These are phyloP conservation scores for Diaporthe citri DNA, from an alignment of 2,329 filamentous ascomycete species.

Conservation along the genomic window DNA sequence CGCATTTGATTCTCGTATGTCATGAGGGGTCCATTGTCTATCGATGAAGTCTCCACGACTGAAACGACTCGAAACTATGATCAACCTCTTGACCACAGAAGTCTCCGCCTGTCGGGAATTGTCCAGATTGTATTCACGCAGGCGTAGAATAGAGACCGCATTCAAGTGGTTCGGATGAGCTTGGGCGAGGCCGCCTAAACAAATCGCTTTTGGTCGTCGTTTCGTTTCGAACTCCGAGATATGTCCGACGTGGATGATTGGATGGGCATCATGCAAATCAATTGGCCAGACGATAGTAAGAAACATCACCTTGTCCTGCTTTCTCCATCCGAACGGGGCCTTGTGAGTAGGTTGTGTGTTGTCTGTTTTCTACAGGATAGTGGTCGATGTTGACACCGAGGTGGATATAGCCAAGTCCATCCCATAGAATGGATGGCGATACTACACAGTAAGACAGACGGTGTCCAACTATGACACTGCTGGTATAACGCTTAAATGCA, in stretches of 20 bases:
- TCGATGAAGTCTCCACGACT: not conserved
- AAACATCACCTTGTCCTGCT: not conserved
- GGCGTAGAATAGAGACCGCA: too few species aligned
- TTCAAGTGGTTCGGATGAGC: too few species aligned
- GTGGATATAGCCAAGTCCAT: not conserved
- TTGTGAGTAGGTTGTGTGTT: not conserved
- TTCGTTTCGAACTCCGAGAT: constrained; percentile 8
- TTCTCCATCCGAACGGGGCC: not conserved
- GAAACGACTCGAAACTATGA: not conserved
- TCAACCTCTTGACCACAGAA: not conserved
- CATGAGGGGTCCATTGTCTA: not conserved
- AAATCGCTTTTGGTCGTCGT: not conserved
- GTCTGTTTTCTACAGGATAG: not conserved
- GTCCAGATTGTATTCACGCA: not conserved
- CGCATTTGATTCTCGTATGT: not conserved
- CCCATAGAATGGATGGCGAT: not conserved
- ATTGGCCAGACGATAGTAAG: not conserved
- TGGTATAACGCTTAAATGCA: not conserved
- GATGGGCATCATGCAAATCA: not conserved
- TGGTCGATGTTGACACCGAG: not conserved
- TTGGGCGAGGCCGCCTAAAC: not conserved
- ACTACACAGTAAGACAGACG: constrained; percentile 1
- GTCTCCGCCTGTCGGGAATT: not conserved
- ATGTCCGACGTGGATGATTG: not conserved
- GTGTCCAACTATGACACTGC: not conserved